Percentiles rank a stretch among this genome's conserved stretches.
phyloP scores from a whole-genome alignment of 768 basidiomycete species.

The Obba rivulosa region DNA sequence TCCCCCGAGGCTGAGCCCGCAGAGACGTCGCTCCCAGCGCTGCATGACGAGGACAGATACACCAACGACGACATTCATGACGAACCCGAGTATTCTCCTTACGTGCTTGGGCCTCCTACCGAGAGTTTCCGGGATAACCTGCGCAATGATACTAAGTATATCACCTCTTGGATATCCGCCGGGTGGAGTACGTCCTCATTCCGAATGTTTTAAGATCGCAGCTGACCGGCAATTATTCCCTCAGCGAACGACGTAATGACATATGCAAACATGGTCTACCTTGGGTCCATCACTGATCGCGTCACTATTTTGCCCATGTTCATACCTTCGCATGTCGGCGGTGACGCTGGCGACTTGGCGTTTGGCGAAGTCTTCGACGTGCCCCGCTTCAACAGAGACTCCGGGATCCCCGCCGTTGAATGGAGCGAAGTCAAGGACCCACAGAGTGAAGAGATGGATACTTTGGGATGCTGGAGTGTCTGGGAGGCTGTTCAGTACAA shows the following conservation, averaged over 20 bases:
- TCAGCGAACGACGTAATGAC: constrained; percentile 78
- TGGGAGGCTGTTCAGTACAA: constrained; percentile 31
- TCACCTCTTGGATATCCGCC: constrained; percentile 72
- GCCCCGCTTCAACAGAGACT: constrained; percentile 28
- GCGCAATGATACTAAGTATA: constrained; percentile 52
- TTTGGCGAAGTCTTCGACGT: constrained; percentile 42
- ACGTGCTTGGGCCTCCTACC: constrained; percentile 46
- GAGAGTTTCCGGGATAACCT: constrained; percentile 61
- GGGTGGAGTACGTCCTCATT: constrained; percentile 51
- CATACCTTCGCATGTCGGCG: constrained; percentile 33
- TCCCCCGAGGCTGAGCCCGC: not conserved
- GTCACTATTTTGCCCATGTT: constrained; percentile 37
- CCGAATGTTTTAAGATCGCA: not conserved
- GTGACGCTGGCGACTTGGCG: constrained; percentile 25
- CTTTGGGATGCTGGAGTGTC: constrained; percentile 38
- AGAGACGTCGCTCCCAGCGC: not conserved
- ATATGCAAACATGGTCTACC: constrained; percentile 36
- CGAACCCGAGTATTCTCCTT: constrained; percentile 14
- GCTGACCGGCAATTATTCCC: not conserved
- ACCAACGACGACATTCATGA: constrained; percentile 3
- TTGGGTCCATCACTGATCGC: constrained; percentile 33
- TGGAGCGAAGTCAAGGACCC: constrained; percentile 39
- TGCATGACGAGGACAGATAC: not conserved
- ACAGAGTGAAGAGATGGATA: constrained; percentile 25
- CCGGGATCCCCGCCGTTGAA: constrained; percentile 34